A percentile compares a stretch with the other conserved stretches of the same genome.
Conservation (phyloP, 228 moss, liverwort and hornwort genomes). For the Sphagnum fallax region DNA sequence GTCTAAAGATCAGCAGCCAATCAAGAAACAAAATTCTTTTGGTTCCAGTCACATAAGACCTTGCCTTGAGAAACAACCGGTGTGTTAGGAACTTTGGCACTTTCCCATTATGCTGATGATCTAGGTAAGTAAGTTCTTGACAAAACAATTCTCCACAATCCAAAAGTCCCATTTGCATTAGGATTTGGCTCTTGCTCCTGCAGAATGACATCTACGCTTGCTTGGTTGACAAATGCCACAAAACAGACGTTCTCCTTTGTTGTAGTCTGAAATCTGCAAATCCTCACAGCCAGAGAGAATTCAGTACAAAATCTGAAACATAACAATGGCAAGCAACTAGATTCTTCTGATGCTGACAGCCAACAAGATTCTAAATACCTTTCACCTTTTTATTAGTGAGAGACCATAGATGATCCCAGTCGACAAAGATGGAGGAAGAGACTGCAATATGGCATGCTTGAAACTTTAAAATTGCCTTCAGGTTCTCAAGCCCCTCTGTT, state of each 20-base stretch:
- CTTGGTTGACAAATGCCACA: slow-evolving; percentile 84
- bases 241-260: slow-evolving; percentile 74
- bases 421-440: slow-evolving; percentile 84
- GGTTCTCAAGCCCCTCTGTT: slow-evolving; percentile 54
- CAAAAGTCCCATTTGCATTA: slow-evolving; percentile 52
- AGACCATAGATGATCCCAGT: slow-evolving; percentile 67
- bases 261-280: slow-evolving; percentile 56
- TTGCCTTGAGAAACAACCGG: slow-evolving; percentile 80
- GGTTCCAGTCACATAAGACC: slow-evolving; percentile 5
- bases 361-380: too few relatives aligned
- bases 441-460: slow-evolving; percentile 78
- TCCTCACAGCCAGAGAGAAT: not conserved
- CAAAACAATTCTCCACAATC: slow-evolving; percentile 75
- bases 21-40: too few relatives aligned
- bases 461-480: slow-evolving; percentile 33
- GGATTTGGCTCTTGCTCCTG: slow-evolving; percentile 46
- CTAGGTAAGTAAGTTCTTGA: slow-evolving; percentile 57
- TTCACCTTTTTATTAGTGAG: slow-evolving; percentile 65
- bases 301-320: too few relatives aligned
- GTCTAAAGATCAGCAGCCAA: too few relatives aligned
- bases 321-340: too few relatives aligned
- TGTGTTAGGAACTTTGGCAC: slow-evolving; percentile 89
- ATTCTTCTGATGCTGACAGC: too few relatives aligned
- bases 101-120: slow-evolving; percentile 80
- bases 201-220: slow-evolving; percentile 61